These are phyloP conservation scores for Tetrahymena elliotti DNA, from an alignment of 73 alveolate genomes.

Conservation along the genomic window DNA sequence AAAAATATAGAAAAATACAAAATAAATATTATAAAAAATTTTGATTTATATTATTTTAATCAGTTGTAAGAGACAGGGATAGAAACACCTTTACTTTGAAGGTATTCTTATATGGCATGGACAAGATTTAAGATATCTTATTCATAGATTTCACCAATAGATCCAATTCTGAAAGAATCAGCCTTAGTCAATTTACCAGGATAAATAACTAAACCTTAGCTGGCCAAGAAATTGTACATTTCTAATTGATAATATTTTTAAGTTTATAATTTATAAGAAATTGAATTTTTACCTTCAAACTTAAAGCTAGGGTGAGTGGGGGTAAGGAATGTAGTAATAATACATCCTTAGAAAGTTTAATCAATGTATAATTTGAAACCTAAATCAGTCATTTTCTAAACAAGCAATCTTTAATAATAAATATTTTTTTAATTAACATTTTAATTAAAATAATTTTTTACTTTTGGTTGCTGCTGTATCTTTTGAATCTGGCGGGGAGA, in stretches of 20 bases:
- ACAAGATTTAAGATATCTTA: background rate
- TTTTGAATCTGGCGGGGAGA: conserved; percentile 43
- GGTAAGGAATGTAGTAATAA: conserved; percentile 36
- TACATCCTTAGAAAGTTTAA: conserved; percentile 34
- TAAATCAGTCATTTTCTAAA: conserved; percentile 9
- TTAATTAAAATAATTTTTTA: background rate
- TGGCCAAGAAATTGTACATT: conserved; percentile 48
- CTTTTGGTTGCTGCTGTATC: conserved; percentile 37
- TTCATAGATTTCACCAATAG: conserved; percentile 48
- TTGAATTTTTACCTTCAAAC: conserved; percentile 25
- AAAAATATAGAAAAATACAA: no score
- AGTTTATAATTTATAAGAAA: background rate
- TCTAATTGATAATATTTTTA: background rate
- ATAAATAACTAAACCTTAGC: conserved; percentile 39
- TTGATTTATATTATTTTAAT: background rate
- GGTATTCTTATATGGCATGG: background rate
- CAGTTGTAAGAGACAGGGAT: background rate
- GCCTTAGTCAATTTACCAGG: conserved; percentile 64
- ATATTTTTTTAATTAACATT: background rate
- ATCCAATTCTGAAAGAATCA: conserved; percentile 63
- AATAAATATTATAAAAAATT: no score
- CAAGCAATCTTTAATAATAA: background rate
- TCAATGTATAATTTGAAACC: conserved; percentile 46
- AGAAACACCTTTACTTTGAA: background rate
- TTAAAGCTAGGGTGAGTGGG: conserved; percentile 48